These are phyloP conservation scores for Lepraria neglecta DNA, from an alignment of 495 filamentous ascomycete species.

Conservation along the genomic window DNA sequence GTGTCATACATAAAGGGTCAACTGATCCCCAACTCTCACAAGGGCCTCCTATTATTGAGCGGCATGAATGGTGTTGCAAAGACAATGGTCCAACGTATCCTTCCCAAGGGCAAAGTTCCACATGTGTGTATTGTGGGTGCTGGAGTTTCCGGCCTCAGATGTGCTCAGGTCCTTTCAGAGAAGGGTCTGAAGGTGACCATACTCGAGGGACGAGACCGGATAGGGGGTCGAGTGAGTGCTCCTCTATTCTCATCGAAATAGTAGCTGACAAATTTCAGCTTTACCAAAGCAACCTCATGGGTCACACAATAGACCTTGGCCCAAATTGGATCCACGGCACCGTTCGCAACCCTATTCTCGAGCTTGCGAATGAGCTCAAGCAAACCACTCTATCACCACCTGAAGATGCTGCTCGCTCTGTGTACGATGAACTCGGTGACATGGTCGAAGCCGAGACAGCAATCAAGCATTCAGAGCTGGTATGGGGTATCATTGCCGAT, in stretches of 20 bases:
- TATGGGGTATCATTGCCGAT: conserved; percentile 74
- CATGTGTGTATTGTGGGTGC: conserved; percentile 76
- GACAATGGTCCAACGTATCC: conserved; percentile 13
- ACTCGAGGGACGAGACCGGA: conserved; percentile 73
- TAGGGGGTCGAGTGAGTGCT: conserved; percentile 69
- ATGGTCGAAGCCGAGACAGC: conserved; percentile 48
- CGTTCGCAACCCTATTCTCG: conserved; percentile 73
- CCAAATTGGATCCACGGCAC: conserved; percentile 51
- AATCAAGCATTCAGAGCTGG: conserved; percentile 48
- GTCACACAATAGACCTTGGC: conserved; percentile 45
- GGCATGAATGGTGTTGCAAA: conserved; percentile 3
- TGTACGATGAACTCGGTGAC: conserved; percentile 60
- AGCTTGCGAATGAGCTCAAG: conserved; percentile 63
- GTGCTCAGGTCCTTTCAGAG: conserved; percentile 72
- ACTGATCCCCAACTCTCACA: not conserved
- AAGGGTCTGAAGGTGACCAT: conserved; percentile 78
- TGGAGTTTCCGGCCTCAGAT: conserved; percentile 79
- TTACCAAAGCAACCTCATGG: conserved; percentile 30
- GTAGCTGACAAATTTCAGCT: conserved; percentile 24
- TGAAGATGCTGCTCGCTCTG: conserved; percentile 46
- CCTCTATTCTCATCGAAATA: not conserved
- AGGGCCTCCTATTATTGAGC: not conserved
- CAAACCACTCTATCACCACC: conserved; percentile 52
- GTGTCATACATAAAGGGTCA: not conserved
- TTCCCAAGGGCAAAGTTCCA: conserved; percentile 36